Conservation (phyloP, 257 asterid species). For the Fraxinus anomala region DNA sequence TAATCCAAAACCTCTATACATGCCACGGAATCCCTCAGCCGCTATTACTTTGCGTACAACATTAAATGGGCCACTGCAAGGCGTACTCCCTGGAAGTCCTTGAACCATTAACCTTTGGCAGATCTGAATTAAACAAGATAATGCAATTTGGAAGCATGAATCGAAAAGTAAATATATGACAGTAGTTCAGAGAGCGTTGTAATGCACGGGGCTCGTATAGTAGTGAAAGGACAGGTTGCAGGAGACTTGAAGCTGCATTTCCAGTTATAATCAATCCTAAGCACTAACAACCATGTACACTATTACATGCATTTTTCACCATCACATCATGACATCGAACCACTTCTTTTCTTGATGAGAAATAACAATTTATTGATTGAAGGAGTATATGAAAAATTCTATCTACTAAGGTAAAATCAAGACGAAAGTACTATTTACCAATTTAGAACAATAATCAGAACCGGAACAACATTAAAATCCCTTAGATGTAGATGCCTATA, state of each 20-base stretch:
- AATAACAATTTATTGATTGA: not conserved
- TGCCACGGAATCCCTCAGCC: constrained; percentile 81
- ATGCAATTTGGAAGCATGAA: constrained; percentile 10
- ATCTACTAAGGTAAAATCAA: not conserved
- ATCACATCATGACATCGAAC: not conserved
- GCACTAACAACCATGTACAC: not conserved
- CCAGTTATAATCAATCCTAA: not conserved
- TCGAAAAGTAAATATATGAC: not conserved
- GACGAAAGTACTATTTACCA: not conserved
- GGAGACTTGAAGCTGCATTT: not conserved
- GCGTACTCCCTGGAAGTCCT: constrained; percentile 78
- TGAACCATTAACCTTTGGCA: constrained; percentile 97
- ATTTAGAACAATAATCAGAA: not conserved
- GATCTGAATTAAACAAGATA: constrained; percentile 37
- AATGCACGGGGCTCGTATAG: not conserved
- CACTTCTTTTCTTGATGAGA: not conserved
- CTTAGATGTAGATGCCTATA: not conserved
- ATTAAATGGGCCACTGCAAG: constrained; percentile 77
- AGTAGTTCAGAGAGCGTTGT: constrained; percentile 3
- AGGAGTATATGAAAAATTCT: not conserved
- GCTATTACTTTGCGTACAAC: constrained; percentile 56
- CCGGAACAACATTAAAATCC: not conserved
- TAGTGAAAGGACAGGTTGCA: not conserved
- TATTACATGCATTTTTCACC: not conserved
- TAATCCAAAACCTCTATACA: constrained; percentile 90